Conservation (phyloP, 2,329 filamentous ascomycete genomes). For the Trichoderma breve region DNA sequence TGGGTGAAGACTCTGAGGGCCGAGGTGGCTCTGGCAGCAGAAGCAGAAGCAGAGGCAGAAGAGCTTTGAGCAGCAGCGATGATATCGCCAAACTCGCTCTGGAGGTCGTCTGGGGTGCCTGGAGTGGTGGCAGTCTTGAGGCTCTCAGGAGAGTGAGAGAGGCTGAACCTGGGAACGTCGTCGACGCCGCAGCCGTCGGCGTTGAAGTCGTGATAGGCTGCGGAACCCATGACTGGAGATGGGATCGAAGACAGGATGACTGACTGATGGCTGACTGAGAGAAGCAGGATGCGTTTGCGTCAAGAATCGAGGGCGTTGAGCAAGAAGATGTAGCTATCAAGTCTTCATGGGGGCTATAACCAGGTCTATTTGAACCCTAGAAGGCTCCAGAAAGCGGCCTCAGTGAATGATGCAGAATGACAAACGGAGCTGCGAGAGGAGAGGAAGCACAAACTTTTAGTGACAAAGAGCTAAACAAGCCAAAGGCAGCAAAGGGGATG, state of each 20-base stretch:
- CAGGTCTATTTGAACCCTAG: background rate
- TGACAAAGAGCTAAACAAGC: slow-evolving; percentile 11
- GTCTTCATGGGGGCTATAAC: background rate
- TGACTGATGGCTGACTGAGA: background rate
- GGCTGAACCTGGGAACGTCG: background rate
- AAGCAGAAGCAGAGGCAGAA: background rate
- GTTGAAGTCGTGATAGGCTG: background rate
- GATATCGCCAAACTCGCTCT: background rate
- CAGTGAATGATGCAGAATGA: background rate
- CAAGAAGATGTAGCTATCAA: background rate
- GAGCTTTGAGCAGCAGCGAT: background rate
- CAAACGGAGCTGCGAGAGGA: background rate
- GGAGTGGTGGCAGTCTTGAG: background rate
- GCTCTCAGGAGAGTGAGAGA: slow-evolving; percentile 7
- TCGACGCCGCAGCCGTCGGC: background rate
- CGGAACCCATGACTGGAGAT: background rate
- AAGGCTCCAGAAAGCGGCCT: background rate
- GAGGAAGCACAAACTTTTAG: background rate
- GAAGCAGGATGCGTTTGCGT: background rate
- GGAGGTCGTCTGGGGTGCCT: background rate
- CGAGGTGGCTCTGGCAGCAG: background rate
- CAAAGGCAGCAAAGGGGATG: background rate
- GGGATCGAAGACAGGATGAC: background rate
- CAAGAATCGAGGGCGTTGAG: background rate
- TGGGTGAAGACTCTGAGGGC: background rate